Base-by-base conservation (phyloP, 2,329 filamentous ascomycete species). In the Blastomyces silverae region DNA sequence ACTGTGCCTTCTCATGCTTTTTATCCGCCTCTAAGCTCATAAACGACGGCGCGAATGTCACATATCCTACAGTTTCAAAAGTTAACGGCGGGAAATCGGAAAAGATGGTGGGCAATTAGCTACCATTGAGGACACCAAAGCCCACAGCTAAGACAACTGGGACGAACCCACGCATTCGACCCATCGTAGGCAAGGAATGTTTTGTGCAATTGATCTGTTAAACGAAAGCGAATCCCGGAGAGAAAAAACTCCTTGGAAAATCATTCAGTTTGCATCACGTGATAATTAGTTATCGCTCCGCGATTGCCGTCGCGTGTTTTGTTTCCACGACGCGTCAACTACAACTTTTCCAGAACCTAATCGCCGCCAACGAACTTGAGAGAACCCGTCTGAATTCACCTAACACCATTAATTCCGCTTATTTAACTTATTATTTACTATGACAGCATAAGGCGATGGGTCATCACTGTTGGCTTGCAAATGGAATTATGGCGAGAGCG, bases 401-500 rank as follows among this genome's bases (percentile, higher is more conserved):
- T 20, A n/a, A 17, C 28, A 57, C 11, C 20, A 20, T 20, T 15
- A 39, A 57, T 37, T 57, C 37, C 11, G 3, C 20, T 11, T n/a
- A 22, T 57, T 39, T 1, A 22, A 37, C 31, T 8, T 13, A 59
- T 39, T 37, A 34, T 48, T 25, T 61, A 37, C 48, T 60, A 55
- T 63, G 48, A 63, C 46, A 50, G 7, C 34, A 61, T 53, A 58
- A 39, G 64, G 37, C 52, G 25, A 77, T 77, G 76, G 75, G 73
- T 69, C 65, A 73, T 70, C 17, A 62, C 25, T 34, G 46, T 46
- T 55, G 31, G 46, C n/a, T 63, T 48, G 52, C 73, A 73, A 77
- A 79, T 78, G 76, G 77, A 79, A 76, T 74, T 75, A 76, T 83
- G 81, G 81, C 78, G 78, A 72, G 75, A 79, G 72, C 77, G 78